Percentiles rank a stretch among this genome's conserved stretches.
These are phyloP conservation scores for Beauveria sp. DNA, from an alignment of 2,329 filamentous ascomycete genomes.

Conservation along the genomic window DNA sequence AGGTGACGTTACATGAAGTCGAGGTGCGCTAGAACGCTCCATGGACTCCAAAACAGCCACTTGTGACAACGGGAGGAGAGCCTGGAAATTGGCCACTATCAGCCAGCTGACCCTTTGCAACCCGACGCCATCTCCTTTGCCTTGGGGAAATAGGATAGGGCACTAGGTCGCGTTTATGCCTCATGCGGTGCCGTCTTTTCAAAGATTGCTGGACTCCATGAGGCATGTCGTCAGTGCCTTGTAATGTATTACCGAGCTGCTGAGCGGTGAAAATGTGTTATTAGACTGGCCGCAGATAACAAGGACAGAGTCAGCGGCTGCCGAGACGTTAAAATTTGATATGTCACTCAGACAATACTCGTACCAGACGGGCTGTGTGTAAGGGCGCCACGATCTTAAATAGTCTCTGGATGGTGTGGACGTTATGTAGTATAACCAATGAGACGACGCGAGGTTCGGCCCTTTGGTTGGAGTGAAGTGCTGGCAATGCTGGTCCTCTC, in stretches of 20 bases:
- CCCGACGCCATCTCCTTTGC: background rate
- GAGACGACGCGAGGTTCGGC: background rate
- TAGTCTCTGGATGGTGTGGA: background rate
- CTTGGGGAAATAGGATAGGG: background rate
- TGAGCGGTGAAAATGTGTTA: background rate
- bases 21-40: background rate
- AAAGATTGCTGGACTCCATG: background rate
- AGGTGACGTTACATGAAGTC: slow-evolving; percentile 11
- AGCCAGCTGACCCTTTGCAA: slow-evolving; percentile 2
- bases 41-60: background rate
- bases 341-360: background rate
- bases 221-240: too few relatives aligned
- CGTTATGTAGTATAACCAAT: background rate
- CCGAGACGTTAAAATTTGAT: background rate
- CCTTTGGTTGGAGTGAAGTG: background rate
- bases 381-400: slow-evolving; percentile 8
- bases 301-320: background rate
- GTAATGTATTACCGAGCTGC: too few relatives aligned
- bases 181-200: background rate
- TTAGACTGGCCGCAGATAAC: background rate
- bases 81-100: background rate
- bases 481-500: background rate
- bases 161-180: background rate
- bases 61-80: background rate
- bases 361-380: background rate